phyloP scores from a whole-genome alignment of 1,284 basidiomycete genomes.

The Puccinia hordei region DNA sequence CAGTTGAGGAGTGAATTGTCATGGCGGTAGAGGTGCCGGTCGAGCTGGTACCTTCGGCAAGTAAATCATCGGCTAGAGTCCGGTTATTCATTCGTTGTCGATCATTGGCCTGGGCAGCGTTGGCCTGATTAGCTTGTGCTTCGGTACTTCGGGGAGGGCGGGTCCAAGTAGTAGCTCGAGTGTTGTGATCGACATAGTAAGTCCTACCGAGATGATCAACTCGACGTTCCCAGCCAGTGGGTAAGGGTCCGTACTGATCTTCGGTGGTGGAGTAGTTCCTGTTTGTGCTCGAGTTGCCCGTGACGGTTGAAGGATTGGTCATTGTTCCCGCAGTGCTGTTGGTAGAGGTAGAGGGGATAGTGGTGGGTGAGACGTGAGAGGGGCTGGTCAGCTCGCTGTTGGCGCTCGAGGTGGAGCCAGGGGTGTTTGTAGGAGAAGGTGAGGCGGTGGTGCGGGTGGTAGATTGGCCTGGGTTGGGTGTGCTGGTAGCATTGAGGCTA shows the following conservation, averaged over 20 bases:
- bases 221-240: slow-evolving; percentile 88
- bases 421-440: slow-evolving; percentile 56
- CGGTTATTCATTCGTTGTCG: slow-evolving; percentile 76
- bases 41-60: slow-evolving; percentile 62
- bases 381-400: slow-evolving; percentile 44
- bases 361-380: slow-evolving; percentile 44
- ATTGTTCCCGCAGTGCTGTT: slow-evolving; percentile 60
- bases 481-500: slow-evolving; percentile 53
- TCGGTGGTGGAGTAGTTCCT: slow-evolving; percentile 82
- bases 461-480: slow-evolving; percentile 61
- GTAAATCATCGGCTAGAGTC: slow-evolving; percentile 75
- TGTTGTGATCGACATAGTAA: slow-evolving; percentile 70
- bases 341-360: slow-evolving; percentile 50
- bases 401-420: slow-evolving; percentile 55
- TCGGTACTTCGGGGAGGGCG: slow-evolving; percentile 58
- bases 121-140: slow-evolving; percentile 62
- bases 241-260: slow-evolving; percentile 75
- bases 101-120: slow-evolving; percentile 66
- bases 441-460: slow-evolving; percentile 56
- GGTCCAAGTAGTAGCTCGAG: slow-evolving; percentile 84
- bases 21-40: not conserved
- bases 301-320: slow-evolving; percentile 59
- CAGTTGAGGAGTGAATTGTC: not conserved
- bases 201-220: slow-evolving; percentile 81
- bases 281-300: slow-evolving; percentile 63